Conservation (phyloP, 441 rosid genomes). For the Corymbia citriodora region DNA sequence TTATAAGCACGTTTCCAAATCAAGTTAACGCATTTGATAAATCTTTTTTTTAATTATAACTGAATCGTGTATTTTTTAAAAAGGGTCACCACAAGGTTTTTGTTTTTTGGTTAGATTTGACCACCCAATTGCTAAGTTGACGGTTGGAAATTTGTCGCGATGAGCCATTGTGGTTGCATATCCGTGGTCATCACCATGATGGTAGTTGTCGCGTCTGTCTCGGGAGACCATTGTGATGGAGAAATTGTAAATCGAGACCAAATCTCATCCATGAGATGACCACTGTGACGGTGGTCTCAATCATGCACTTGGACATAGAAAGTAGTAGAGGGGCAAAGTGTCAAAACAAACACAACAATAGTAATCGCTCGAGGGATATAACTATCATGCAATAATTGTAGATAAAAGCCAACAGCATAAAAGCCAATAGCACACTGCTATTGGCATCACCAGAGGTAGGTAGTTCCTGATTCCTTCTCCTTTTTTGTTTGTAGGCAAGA, state of each 20-base stretch:
- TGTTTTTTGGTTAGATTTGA: neutral
- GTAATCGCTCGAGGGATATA: no score
- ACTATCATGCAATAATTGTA: no score
- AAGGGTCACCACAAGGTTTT: neutral
- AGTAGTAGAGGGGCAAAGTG: neutral
- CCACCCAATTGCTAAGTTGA: neutral
- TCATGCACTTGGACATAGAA: neutral
- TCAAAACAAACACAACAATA: neutral
- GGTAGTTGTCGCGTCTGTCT: neutral
- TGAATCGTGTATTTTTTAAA: neutral
- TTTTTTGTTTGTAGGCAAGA: neutral
- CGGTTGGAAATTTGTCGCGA: neutral
- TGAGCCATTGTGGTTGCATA: neutral
- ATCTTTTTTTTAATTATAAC: no score
- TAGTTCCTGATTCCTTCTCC: no score
- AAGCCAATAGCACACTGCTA: no score
- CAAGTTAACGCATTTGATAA: neutral
- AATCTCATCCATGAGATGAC: neutral
- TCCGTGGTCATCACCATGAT: neutral
- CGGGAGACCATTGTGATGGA: neutral
- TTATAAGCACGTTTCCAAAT: neutral
- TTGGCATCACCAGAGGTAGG: no score
- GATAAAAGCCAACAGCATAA: no score
- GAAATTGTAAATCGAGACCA: no score
- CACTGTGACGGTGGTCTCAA: neutral